phyloP scores from a whole-genome alignment of 2,329 filamentous ascomycete species.

The Trichoderma atrobrunneum region DNA sequence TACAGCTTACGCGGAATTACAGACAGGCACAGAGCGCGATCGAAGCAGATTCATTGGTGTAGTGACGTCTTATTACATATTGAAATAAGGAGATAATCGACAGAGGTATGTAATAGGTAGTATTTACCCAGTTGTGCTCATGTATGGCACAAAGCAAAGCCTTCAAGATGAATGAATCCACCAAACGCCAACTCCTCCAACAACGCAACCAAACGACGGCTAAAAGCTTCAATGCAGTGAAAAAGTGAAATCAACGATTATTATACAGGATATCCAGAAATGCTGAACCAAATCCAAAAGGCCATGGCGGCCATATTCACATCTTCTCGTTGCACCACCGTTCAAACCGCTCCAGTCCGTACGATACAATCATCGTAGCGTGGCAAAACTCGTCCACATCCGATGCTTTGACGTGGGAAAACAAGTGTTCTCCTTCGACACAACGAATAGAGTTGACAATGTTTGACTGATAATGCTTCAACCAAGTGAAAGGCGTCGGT shows the following conservation, averaged over 20 bases:
- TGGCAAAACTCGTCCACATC: conserved; percentile 15
- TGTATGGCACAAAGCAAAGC: neutral
- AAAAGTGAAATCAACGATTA: neutral
- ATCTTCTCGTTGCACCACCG: conserved; percentile 3
- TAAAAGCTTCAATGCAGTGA: neutral
- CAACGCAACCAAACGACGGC: neutral
- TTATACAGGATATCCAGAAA: neutral
- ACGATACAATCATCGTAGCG: neutral
- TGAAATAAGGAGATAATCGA: neutral
- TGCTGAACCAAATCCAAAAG: neutral
- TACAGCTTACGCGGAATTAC: neutral
- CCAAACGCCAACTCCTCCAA: neutral
- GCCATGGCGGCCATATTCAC: neutral
- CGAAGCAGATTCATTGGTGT: neutral
- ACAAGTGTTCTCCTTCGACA: neutral
- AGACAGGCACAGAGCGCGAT: neutral
- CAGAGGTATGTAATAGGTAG: neutral
- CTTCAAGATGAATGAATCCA: neutral
- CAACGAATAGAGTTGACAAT: neutral
- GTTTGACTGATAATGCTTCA: neutral
- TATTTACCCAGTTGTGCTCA: neutral
- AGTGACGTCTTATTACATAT: neutral
- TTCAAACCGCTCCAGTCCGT: conserved; percentile 6
- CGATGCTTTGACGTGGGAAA: neutral
- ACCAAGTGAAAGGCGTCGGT: neutral